Conservation (phyloP, 75 land plant genomes). For the Adiantum capillusveneris region DNA sequence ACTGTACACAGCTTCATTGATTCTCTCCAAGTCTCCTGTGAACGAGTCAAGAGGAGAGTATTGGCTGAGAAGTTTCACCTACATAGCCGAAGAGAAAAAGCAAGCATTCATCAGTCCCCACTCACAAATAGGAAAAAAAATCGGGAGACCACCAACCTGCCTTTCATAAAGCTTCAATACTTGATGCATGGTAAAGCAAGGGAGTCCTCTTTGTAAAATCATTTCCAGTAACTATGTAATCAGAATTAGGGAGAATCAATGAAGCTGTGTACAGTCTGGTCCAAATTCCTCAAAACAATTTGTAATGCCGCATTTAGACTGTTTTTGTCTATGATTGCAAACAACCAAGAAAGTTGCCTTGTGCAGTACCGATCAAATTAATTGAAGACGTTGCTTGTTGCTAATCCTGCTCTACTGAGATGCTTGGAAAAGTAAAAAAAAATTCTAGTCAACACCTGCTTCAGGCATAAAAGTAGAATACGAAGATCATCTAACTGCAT, state of each 20-base stretch:
- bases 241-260: slow-evolving; percentile 77
- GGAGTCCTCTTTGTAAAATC: slow-evolving; percentile 40
- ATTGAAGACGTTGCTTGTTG: slow-evolving; percentile 44
- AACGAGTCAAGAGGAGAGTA: slow-evolving; percentile 90
- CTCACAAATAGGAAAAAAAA: no score
- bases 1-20: slow-evolving; percentile 47
- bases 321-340: slow-evolving; percentile 3
- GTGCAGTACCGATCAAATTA: no score
- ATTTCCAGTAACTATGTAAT: slow-evolving; percentile 53
- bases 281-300: no score
- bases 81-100: slow-evolving; percentile 11
- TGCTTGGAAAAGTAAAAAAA: slow-evolving; percentile 21
- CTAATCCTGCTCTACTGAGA: slow-evolving; percentile 68
- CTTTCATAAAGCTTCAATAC: slow-evolving; percentile 54
- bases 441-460: no score
- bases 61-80: slow-evolving; percentile 62
- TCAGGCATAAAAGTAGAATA: no score
- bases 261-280: no score
- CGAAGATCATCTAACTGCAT: no score
- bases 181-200: slow-evolving; percentile 85
- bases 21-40: slow-evolving; percentile 59
- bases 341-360: not conserved
- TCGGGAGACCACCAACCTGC: slow-evolving; percentile 59
- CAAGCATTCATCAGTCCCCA: no score
- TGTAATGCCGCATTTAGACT: slow-evolving; percentile 99